Conservation (phyloP, 768 basidiomycete genomes). For the Suillus subaureus region DNA sequence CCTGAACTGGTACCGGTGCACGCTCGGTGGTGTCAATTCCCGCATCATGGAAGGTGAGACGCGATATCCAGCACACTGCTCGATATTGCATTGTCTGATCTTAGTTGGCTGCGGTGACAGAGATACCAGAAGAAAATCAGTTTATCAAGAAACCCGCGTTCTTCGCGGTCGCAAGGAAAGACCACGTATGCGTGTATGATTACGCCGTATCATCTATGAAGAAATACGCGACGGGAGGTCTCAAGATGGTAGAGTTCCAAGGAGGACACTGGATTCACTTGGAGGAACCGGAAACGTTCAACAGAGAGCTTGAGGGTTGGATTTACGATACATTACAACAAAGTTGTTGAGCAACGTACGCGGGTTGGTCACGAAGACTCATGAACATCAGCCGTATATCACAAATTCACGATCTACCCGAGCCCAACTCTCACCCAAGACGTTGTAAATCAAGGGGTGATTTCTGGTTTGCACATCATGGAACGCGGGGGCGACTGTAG, state of each 20-base stretch:
- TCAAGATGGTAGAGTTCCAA: slow-evolving; percentile 36
- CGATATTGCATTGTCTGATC: slow-evolving; percentile 1
- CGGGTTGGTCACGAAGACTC: neutral
- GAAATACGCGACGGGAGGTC: slow-evolving; percentile 28
- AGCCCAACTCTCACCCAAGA: neutral
- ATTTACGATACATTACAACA: slow-evolving; percentile 19
- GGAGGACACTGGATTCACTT: slow-evolving; percentile 42
- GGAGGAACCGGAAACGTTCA: slow-evolving; percentile 37
- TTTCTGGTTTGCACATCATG: neutral
- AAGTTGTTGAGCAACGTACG: neutral
- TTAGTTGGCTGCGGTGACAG: slow-evolving; percentile 10
- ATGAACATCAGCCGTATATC: neutral
- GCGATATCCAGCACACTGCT: slow-evolving; percentile 1
- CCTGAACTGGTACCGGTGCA: slow-evolving; percentile 41
- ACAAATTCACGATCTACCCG: neutral
- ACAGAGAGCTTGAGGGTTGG: slow-evolving; percentile 39
- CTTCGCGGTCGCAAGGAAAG: slow-evolving; percentile 37
- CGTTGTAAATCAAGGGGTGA: neutral
- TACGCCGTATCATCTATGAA: slow-evolving; percentile 26
- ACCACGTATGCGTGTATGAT: slow-evolving; percentile 34
- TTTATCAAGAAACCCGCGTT: slow-evolving; percentile 39
- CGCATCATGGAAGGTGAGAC: slow-evolving; percentile 31
- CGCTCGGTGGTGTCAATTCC: slow-evolving; percentile 29
- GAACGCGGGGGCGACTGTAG: neutral
- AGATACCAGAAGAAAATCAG: slow-evolving; percentile 26